Base-by-base conservation (phyloP, 2,329 filamentous ascomycete species). In the Aspergillus aculeatus region DNA sequence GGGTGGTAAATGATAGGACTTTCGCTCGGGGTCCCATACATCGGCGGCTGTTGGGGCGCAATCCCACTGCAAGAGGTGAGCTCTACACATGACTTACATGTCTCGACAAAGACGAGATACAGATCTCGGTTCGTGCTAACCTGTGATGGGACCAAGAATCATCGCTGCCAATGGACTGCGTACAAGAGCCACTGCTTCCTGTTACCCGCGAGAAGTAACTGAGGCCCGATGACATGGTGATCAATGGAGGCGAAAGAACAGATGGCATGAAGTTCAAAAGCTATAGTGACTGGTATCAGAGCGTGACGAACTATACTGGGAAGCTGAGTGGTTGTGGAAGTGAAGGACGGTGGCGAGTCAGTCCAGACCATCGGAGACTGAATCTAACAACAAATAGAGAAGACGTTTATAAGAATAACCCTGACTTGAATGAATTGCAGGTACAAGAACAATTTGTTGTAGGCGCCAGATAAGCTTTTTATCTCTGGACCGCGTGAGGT, bases 91-190 rank as follows among this genome's bases (percentile, higher is more conserved):
- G 35, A 35, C 19, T 19, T 49, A 23, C n/a, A 21, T 21, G 54
- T 29, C 47, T 38, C n/a, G 47, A 44, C 23, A 23, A 35, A 48
- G 12, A 23, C 44, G 49, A 24, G 31, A 23, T 54, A 44, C 21
- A 41, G 41, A 56, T 64, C 55, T 62, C 51, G 61, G 51, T 62
- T 63, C 59, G 54, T 68, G 71, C 73, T 74, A 57, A 76, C 74
- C 73, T 75, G 59, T 70, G 67, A 62, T 69, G 71, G 68, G 70
- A 70, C 64, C 71, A 69, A 47, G 68, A 63, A 58, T 76, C 72
- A 62, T 70, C 70, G 58, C 68, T 65, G 62, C 67, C 69, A 53
- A 68, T 60, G 21, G 74, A 68, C 53, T 69, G 66, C 55, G 69
- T 70, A 56, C 68, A 68, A 55, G 70, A 69, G 54, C 71, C 67